Evolutionary conservation across 345 rosid species (phyloP), one percentile per base, ranked within the genome.

Genomic region (Trapa bicornis): DNA sequence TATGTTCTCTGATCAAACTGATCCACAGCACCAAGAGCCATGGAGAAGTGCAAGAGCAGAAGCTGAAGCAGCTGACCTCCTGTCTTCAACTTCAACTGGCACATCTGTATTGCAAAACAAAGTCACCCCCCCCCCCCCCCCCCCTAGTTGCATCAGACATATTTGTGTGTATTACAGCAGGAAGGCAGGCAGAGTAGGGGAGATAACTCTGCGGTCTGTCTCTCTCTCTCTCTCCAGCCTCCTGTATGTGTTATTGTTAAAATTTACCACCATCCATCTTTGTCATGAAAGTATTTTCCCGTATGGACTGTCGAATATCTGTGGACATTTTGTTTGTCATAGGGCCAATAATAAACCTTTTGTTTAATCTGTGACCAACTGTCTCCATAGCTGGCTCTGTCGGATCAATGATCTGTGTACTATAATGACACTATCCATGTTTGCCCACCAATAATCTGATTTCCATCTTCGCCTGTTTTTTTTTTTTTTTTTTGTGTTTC

Each of bases 21-120:
- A 2, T 12, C 52, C 80, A 70, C 82, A 77, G 82, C 85, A 22
- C 85, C 88, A 72, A 78, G 81, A 74, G 88, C 88, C 29, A 85
- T 82, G 87, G 81, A 80, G 82, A 84, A 85, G 72, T 83, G 79
- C 86, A 80, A 80, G 79, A 83, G 77, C 83, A 82, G 83, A 71
- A 67, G 67, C 82, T 85, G 77, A 80, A 74, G 8, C 37, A 17
- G 6, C 66, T 4, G 29, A 9, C 7, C 50, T 43, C 62, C n/a
- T 35, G 32, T 33, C 35, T 11, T 13, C 48, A 2, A 3, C 48
- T 45, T 45, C 13, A 22, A 22, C 48, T 45, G 1, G 48, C 11
- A 13, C 48, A 45, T 45, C 37, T 17, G 35, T 43, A 47, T 60
- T 69, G 29, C 43, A 10, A 47, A 8, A 41, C 43, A 41, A 7